Base-by-base conservation (phyloP, 345 rosid genomes). In the Bruguiera gymnorhiza region DNA sequence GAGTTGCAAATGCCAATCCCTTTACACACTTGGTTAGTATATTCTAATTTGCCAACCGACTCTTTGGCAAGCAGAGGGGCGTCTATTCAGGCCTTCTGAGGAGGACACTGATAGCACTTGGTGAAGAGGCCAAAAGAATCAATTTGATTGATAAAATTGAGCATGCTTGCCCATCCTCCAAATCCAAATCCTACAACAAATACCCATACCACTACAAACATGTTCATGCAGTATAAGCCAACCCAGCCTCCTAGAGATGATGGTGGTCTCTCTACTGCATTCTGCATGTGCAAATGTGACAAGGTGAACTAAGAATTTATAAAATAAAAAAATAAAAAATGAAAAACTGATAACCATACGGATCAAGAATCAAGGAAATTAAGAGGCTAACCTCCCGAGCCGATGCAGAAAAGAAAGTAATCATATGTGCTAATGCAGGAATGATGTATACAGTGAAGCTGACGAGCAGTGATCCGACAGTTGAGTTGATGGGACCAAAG, bases 101-200 rank as follows among this genome's bases (percentile, higher is more conserved):
- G 83, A 32, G 92, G 95, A 78, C 98, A 94, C 43, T 94, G 97
- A 62, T 91, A 94, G 76, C 98, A 94, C 79, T 89, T 94, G 29
- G 97, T 91, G 84, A 94, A 94, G 13, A 94, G 67, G 8, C 98
- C 98, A 75, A 94, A 94, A 26, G 96, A 80, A 65, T 88, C 51
- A 67, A 94, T 83, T 73, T 94, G 98, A 48, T 78, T 96, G n/a
- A 91, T 77, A 80, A 94, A 94, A 72, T 94, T 94, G 75, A 91
- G 83, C 93, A 86, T 83, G 76, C 97, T 94, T 39, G 98, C 98
- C 97, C 97, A 94, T 80, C 98, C 98, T 72, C 98, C 97, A 43
- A 94, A 89, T 55, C 98, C 98, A 54, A 94, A 94, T 56, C 98
- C 98, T 53, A 94, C 93, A 0, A 94, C 74, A 27, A 91, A 77